Conservation (phyloP, 2,329 filamentous ascomycete genomes). For the Cadophora luteo-olivacea region DNA sequence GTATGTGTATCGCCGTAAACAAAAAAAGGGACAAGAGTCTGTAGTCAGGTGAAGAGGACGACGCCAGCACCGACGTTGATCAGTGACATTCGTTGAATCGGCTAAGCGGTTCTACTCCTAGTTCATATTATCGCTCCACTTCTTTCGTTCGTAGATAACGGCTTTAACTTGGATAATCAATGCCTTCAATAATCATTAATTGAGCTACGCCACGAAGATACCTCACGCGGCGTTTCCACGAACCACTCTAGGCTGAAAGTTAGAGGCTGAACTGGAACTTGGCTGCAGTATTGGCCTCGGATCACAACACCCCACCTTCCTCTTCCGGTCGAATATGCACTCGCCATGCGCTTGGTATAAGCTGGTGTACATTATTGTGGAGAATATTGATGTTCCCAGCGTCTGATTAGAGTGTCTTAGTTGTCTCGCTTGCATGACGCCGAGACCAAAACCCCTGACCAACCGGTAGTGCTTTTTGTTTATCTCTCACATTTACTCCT, state of each 20-base stretch:
- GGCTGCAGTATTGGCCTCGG: neutral
- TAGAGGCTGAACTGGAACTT: constrained; percentile 9
- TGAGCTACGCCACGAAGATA: neutral
- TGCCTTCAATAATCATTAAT: neutral
- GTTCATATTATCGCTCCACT: constrained; percentile 1
- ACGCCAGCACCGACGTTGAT: neutral
- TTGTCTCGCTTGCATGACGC: neutral
- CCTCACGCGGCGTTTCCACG: neutral
- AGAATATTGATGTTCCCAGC: neutral
- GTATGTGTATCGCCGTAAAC: neutral
- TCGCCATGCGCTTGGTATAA: neutral
- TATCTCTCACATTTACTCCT: neutral
- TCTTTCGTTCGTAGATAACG: constrained; percentile 8
- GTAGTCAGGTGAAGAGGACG: constrained; percentile 3
- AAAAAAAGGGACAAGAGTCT: constrained; percentile 2
- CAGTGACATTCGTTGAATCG: neutral
- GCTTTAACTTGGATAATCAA: constrained; percentile 1
- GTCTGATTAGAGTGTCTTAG: neutral
- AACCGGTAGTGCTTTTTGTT: neutral
- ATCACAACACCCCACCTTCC: constrained; percentile 1
- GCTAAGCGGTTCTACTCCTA: constrained; percentile 20
- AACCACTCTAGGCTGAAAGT: neutral
- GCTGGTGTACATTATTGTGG: constrained; percentile 10
- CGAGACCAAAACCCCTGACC: neutral
- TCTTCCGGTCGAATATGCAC: neutral